phyloP scores from a whole-genome alignment of 192 early-diverging fungal genomes.

The Funneliformis geosporum region DNA sequence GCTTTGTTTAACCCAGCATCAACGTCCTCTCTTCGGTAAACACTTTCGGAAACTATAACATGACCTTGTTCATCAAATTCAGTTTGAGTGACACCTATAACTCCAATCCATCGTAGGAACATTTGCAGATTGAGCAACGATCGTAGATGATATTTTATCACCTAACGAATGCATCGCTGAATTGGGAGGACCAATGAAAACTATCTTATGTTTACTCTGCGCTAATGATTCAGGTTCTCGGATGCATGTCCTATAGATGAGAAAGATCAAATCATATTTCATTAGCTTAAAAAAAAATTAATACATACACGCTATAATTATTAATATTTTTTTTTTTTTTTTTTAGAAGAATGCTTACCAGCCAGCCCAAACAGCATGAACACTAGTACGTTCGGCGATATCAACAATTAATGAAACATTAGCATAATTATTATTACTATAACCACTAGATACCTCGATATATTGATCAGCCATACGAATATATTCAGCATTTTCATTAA shows the following conservation, averaged over 20 bases:
- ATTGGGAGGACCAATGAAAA: conserved; percentile 96
- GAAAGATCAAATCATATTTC: neutral
- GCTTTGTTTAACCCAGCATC: conserved; percentile 88
- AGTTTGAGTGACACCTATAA: no score
- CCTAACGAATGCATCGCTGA: conserved; percentile 96
- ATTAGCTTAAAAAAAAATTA: neutral
- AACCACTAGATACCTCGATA: conserved; percentile 96
- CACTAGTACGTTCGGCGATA: conserved; percentile 92
- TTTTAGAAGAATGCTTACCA: conserved; percentile 63
- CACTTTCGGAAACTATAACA: conserved; percentile 78
- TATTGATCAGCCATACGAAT: conserved; percentile 99
- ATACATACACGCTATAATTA: neutral
- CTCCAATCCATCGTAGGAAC: conserved; percentile 96
- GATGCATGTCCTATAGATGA: conserved; percentile 81
- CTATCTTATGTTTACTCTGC: conserved; percentile 74
- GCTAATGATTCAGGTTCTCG: conserved; percentile 96
- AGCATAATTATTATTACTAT: conserved; percentile 99
- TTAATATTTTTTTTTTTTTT: no score
- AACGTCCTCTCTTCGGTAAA: conserved; percentile 84
- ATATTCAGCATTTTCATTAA: conserved; percentile 99
- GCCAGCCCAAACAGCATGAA: conserved; percentile 95
- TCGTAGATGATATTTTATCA: conserved; percentile 99
- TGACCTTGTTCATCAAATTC: no score
- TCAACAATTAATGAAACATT: conserved; percentile 99
- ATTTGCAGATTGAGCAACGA: conserved; percentile 94